Evolutionary conservation across 768 basidiomycete genomes (phyloP).

Genomic region (Rhodosporidiobolus sp.): DNA sequence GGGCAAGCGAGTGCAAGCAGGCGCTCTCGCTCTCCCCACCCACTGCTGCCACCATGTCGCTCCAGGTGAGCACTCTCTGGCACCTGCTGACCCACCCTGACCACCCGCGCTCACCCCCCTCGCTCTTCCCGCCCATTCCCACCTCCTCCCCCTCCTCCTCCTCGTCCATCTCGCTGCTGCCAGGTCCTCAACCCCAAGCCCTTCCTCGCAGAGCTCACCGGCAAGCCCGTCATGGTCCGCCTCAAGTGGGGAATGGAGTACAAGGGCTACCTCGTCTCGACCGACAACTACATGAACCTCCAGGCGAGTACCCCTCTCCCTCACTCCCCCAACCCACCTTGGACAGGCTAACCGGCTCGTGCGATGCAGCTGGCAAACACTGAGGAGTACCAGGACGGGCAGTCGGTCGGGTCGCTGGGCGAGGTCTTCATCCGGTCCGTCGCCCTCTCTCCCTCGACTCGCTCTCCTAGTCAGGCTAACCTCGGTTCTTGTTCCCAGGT

Average conservation of each 20-base stretch:
- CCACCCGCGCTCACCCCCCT: background rate
- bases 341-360: background rate
- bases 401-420: slow-evolving; percentile 92
- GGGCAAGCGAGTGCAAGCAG: background rate
- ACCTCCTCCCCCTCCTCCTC: background rate
- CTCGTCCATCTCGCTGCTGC: slow-evolving; percentile 54
- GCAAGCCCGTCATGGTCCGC: slow-evolving; percentile 89
- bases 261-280: slow-evolving; percentile 97
- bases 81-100: background rate
- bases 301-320: slow-evolving; percentile 58
- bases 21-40: background rate
- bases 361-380: slow-evolving; percentile 86
- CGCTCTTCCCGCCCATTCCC: too few species aligned
- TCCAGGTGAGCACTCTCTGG: background rate
- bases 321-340: background rate
- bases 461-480: background rate
- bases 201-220: slow-evolving; percentile 96
- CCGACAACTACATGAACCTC: slow-evolving; percentile 99
- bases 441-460: background rate
- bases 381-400: slow-evolving; percentile 93
- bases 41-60: slow-evolving; percentile 3
- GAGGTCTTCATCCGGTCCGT: slow-evolving; percentile 95
- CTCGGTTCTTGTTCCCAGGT: slow-evolving; percentile 5
- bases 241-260: slow-evolving; percentile 99
- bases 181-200: slow-evolving; percentile 97